Evolutionary conservation across 164 flowering plant species (phyloP).

Genomic region (Paratinospora sagittata): DNA sequence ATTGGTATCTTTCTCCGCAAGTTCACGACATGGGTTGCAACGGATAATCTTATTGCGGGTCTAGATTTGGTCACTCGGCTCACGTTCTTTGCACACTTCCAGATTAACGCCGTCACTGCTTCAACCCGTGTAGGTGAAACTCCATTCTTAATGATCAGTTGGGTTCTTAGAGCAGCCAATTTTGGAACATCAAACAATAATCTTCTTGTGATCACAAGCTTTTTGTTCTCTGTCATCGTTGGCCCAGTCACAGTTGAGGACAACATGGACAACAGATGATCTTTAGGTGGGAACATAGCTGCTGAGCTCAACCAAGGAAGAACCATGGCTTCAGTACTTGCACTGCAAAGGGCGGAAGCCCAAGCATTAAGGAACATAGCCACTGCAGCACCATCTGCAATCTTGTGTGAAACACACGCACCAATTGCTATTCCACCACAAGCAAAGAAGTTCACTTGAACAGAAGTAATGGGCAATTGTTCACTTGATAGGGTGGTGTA

Average conservation of each 20-base stretch:
- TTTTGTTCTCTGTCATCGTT: neutral
- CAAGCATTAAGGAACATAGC: slow-evolving; percentile 26
- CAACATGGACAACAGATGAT: neutral
- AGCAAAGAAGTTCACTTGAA: slow-evolving; percentile 35
- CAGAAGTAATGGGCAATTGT: slow-evolving; percentile 2
- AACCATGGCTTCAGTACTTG: slow-evolving; percentile 11
- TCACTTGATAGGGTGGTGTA: neutral
- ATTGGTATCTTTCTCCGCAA: slow-evolving; percentile 33
- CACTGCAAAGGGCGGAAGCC: slow-evolving; percentile 18
- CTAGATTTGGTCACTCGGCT: neutral
- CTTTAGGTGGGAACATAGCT: slow-evolving; percentile 23
- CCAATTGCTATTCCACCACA: slow-evolving; percentile 37
- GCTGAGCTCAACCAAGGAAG: slow-evolving; percentile 21
- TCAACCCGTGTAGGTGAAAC: slow-evolving; percentile 38
- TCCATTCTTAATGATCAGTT: neutral
- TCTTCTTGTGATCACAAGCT: slow-evolving; percentile 34
- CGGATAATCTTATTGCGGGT: slow-evolving; percentile 14
- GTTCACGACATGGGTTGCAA: slow-evolving; percentile 33
- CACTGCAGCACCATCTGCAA: slow-evolving; percentile 27
- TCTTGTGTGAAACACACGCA: slow-evolving; percentile 31
- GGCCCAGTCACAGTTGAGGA: neutral
- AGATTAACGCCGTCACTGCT: slow-evolving; percentile 42
- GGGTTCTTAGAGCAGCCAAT: slow-evolving; percentile 25
- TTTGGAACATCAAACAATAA: slow-evolving; percentile 35
- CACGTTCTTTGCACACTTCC: slow-evolving; percentile 28